Base-by-base conservation (phyloP, 2,329 filamentous ascomycete genomes). In the Ophiostoma pallidulum region DNA sequence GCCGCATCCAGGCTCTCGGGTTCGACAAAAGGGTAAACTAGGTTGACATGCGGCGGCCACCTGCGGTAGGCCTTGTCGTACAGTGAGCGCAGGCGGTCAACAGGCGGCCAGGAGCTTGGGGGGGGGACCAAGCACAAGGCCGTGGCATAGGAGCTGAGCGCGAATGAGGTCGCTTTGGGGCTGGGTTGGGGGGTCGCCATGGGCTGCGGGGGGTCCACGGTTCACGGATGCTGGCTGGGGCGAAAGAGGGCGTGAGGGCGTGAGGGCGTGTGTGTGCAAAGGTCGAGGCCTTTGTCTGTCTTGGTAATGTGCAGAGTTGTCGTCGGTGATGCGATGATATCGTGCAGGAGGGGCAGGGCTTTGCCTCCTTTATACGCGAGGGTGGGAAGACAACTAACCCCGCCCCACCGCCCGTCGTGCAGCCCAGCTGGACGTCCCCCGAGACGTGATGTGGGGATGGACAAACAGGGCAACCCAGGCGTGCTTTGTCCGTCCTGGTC, bases 31-130 rank as follows among this genome's bases (percentile, higher is more conserved):
- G 80, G 82, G 57, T 84, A 84, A 19, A 83, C 56, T 22, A 85
- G 61, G 54, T 84, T 85, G 56, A 84, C 59, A 55, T 84, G 81
- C 12, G 80, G 76, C 4, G 80, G 79, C 81, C 82, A 85, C 61
- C 69, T 75, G 22, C 66, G 66, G 53, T 73, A 75, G 0, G 73
- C 69, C 51, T 77, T 77, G 60, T 85, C 81, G 61, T 84, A 80
- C 12, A 79, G 64, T n/a, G 66, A 68, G 38, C 81, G 73, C 3
- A 86, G 61, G 13, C 64, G 63, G 54, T 83, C 70, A 44, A 81
- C 59, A 4, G 71, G 56, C 1, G 64, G 52, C 65, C 73, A 75
- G 31, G 73, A 58, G 41, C 65, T 54, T 19, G 56, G 54, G 0
- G 78, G 76, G 3, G 77, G 77, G 7, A 84, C 64, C 16, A 82